Base-by-base conservation (phyloP, 495 filamentous ascomycete genomes). In the Aspergillus kassunensis region DNA sequence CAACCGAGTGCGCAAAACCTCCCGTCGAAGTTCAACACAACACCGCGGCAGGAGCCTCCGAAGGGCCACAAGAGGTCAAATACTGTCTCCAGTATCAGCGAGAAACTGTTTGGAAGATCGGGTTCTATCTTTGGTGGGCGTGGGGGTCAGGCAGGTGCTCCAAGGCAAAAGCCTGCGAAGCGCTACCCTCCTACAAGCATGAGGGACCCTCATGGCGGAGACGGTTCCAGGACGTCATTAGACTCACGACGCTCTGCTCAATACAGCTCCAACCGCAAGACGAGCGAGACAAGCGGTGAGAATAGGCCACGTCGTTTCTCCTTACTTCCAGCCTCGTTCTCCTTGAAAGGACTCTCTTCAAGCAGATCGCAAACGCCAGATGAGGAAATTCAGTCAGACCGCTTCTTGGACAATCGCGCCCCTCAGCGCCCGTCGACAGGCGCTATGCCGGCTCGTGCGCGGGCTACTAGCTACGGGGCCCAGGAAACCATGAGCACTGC, bases 61-160 rank as follows among this genome's bases (percentile, higher is more conserved):
- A 89, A 86, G 68, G 83, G 86, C n/a, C 91, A 97, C 73, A 91
- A 90, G 69, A 79, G 91, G 55, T 95, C 91, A 2, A 96, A 85
- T 67, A 97, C 91, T 4, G 83, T 96, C 58, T 86, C 89, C 30
- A 85, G 89, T 51, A 81, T 91, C 50, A 74, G 83, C 23, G 86
- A 86, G 58, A 89, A 86, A 65, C 69, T 95, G 12, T 88, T 96
- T 66, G 82, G 87, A 50, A 83, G 91, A 31, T 86, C 85, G 49
- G 84, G 83, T 13, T 92, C 88, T 6, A 75, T 95, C 31, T 90
- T 95, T 63, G 84, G 86, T 15, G 79, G 70, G 36, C 74, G 72
- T 42, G 69, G 70, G 27, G 75, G 70, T 1, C 77, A 80, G 48
- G 34, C 59, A 2, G 67, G 63, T 44, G 56, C 63, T 6, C 47